Evolutionary conservation across 2,329 filamentous ascomycete genomes (phyloP).

Genomic region (Hansfordia pulvinata): DNA sequence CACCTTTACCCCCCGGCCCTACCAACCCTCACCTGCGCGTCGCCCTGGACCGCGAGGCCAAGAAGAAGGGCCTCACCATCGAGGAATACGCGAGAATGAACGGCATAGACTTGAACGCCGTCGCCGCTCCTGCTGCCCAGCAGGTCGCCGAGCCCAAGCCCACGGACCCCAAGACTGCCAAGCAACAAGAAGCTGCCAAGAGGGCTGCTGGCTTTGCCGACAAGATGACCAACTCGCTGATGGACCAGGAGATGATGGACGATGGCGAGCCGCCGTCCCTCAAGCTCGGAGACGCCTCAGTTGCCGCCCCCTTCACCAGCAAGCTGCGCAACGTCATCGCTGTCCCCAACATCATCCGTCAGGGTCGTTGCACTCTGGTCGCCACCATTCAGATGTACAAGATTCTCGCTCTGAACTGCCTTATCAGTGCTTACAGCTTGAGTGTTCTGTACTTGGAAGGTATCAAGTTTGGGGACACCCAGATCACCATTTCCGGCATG

Average conservation of each 20-base stretch:
- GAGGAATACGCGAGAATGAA: constrained; percentile 41
- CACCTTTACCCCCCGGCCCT: constrained; percentile 89
- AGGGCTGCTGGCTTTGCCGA: constrained; percentile 73
- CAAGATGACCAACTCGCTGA: constrained; percentile 73
- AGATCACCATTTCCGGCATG: constrained; percentile 98
- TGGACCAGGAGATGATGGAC: constrained; percentile 69
- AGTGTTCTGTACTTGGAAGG: constrained; percentile 94
- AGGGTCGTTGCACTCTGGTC: constrained; percentile 92
- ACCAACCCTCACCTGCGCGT: constrained; percentile 89
- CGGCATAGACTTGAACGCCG: constrained; percentile 43
- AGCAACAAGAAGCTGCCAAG: constrained; percentile 51
- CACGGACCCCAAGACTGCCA: constrained; percentile 39
- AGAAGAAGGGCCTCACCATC: constrained; percentile 58
- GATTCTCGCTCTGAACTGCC: constrained; percentile 91
- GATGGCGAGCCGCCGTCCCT: constrained; percentile 88
- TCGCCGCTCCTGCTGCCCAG: constrained; percentile 54
- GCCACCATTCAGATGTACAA: constrained; percentile 99
- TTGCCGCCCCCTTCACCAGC: constrained; percentile 93
- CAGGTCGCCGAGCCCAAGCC: constrained; percentile 39
- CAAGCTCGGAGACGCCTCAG: constrained; percentile 93
- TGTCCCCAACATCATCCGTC: constrained; percentile 94
- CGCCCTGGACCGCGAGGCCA: constrained; percentile 75
- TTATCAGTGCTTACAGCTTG: constrained; percentile 95
- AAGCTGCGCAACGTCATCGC: constrained; percentile 95
- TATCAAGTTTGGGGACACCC: constrained; percentile 97